Conservation (phyloP, 148 eudicot genomes). For the Chenopodium album region DNA sequence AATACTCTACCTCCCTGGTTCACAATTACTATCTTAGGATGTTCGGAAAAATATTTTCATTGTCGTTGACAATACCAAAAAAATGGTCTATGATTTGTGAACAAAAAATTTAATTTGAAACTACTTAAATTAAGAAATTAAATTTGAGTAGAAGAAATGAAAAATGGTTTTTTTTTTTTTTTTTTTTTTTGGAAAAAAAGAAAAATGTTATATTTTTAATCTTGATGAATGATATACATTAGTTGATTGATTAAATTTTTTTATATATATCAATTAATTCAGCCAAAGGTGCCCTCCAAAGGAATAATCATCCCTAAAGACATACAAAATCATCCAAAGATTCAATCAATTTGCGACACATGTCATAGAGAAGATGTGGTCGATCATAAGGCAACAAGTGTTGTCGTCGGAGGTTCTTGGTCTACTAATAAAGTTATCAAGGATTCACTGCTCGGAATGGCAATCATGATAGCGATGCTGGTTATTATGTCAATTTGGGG, state of each 20-base stretch:
- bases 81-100: too few relatives aligned
- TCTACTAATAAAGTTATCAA: slow-evolving; percentile 1
- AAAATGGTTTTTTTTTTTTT: too few relatives aligned
- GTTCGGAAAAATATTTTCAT: background rate
- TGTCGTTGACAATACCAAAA: too few relatives aligned
- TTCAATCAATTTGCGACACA: background rate
- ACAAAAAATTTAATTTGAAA: too few relatives aligned
- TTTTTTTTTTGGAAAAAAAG: too few relatives aligned
- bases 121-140: too few relatives aligned
- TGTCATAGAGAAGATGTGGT: background rate
- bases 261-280: background rate
- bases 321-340: background rate
- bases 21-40: too few relatives aligned
- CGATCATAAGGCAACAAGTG: background rate
- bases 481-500: slow-evolving; percentile 30
- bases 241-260: too few relatives aligned
- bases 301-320: background rate
- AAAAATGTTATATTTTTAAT: too few relatives aligned
- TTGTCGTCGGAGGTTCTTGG: background rate
- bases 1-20: background rate
- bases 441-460: slow-evolving; percentile 17
- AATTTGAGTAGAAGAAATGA: too few relatives aligned
- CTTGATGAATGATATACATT: too few relatives aligned
- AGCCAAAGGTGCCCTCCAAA: background rate
- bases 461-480: slow-evolving; percentile 15